Evolutionary conservation across 2,329 filamentous ascomycete species (phyloP).

Genomic region (Aspergillus sp.): DNA sequence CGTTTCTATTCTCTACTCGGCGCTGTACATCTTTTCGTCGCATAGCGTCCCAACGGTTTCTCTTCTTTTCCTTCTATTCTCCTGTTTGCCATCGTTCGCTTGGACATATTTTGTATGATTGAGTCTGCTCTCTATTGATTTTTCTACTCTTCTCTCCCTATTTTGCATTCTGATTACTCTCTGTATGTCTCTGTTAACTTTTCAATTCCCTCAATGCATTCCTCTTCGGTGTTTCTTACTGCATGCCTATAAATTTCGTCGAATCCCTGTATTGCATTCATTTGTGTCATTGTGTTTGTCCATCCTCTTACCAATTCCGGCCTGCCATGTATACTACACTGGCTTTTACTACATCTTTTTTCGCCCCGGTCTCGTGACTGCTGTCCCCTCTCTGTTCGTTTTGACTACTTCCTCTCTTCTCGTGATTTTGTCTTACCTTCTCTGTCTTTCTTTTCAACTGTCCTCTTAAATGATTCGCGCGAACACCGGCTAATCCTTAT

Average conservation of each 20-base stretch:
- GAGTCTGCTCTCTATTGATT: too few species aligned
- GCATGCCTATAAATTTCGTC: too few species aligned
- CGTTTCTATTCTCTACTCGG: background rate
- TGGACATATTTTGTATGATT: too few species aligned
- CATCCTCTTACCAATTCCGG: too few species aligned
- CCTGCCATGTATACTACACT: too few species aligned
- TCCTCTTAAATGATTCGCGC: background rate
- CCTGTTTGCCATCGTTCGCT: background rate
- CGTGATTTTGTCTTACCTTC: background rate
- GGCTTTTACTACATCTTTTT: background rate
- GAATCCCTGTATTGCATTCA: too few species aligned
- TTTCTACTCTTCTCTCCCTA: too few species aligned
- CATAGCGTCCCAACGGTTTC: background rate
- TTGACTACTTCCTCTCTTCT: conserved; percentile 4
- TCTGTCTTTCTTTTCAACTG: background rate
- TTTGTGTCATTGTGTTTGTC: too few species aligned
- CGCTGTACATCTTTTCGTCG: background rate
- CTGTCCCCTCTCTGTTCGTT: conserved; percentile 4
- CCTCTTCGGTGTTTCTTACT: background rate
- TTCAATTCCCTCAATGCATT: conserved; percentile 6
- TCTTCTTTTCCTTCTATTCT: conserved; percentile 3
- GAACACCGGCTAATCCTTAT: conserved; percentile 1
- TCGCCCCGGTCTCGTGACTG: background rate
- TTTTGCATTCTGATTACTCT: too few species aligned
- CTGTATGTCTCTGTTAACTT: too few species aligned